phyloP scores from a whole-genome alignment of 2,329 filamentous ascomycete genomes.

The Trichoderma breve region DNA sequence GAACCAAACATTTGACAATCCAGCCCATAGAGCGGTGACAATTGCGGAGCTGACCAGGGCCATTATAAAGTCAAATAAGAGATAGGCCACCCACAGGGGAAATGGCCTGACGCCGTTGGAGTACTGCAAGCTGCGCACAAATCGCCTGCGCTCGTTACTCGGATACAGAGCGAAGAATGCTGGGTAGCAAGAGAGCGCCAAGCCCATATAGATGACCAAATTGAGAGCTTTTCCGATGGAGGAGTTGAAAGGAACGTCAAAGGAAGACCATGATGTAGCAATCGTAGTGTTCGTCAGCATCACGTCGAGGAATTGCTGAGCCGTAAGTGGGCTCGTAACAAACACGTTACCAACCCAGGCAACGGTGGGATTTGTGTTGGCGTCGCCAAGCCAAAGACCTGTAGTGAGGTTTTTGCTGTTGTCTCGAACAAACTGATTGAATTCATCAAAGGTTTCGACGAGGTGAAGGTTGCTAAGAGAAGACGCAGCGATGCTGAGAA shows the following conservation, averaged over 20 bases:
- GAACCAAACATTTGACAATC: slow-evolving; percentile 67
- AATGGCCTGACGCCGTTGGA: slow-evolving; percentile 83
- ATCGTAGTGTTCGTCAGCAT: slow-evolving; percentile 68
- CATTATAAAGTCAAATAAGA: slow-evolving; percentile 75
- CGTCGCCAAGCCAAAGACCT: slow-evolving; percentile 72
- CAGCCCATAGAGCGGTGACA: slow-evolving; percentile 66
- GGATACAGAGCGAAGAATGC: slow-evolving; percentile 88
- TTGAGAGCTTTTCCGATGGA: slow-evolving; percentile 71
- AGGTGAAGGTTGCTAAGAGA: slow-evolving; percentile 41
- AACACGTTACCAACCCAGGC: slow-evolving; percentile 67
- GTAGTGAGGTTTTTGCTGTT: slow-evolving; percentile 69
- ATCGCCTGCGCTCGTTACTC: slow-evolving; percentile 74
- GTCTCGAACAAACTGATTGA: slow-evolving; percentile 62
- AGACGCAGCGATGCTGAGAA: not conserved
- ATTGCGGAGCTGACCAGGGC: slow-evolving; percentile 65
- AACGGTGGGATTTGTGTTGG: slow-evolving; percentile 59
- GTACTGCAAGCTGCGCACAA: slow-evolving; percentile 83
- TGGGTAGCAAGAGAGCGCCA: slow-evolving; percentile 75
- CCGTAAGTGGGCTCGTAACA: slow-evolving; percentile 57
- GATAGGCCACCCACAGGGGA: slow-evolving; percentile 82
- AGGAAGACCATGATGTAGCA: slow-evolving; percentile 67
- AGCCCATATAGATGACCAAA: slow-evolving; percentile 75
- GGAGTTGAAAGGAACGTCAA: slow-evolving; percentile 71
- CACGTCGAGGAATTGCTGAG: slow-evolving; percentile 65
- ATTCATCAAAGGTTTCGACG: slow-evolving; percentile 65